phyloP scores from a whole-genome alignment of 768 basidiomycete species.

The Podaxis rugospora region DNA sequence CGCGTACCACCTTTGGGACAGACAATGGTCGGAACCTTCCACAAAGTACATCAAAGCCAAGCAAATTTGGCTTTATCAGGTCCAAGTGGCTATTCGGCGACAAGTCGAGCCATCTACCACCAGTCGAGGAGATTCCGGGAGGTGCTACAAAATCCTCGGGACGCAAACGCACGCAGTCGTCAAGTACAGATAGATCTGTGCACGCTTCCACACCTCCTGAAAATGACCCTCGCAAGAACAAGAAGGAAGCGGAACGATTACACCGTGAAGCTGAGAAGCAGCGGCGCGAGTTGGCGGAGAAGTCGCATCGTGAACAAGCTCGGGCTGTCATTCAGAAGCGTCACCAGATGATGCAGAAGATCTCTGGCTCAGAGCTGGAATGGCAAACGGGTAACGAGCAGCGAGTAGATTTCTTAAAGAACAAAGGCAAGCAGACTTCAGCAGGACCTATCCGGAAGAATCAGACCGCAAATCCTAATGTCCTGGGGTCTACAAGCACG shows the following conservation, averaged over 20 bases:
- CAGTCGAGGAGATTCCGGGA: conserved; percentile 65
- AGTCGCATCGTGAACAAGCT: conserved; percentile 80
- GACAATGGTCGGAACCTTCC: conserved; percentile 33
- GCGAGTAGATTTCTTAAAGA: conserved; percentile 36
- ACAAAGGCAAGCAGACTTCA: conserved; percentile 50
- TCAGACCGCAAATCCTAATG: conserved; percentile 29
- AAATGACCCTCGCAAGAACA: conserved; percentile 50
- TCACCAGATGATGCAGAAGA: conserved; percentile 65
- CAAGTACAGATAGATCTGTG: conserved; percentile 69
- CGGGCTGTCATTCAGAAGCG: conserved; percentile 92
- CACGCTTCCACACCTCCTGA: conserved; percentile 48
- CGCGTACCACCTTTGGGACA: conserved; percentile 35
- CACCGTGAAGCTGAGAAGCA: conserved; percentile 82
- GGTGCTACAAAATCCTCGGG: conserved; percentile 34
- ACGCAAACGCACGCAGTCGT: conserved; percentile 79
- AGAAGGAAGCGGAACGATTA: conserved; percentile 78
- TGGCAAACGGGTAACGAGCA: conserved; percentile 52
- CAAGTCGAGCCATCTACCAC: conserved; percentile 64
- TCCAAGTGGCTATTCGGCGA: conserved; percentile 80
- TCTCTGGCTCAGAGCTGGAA: conserved; percentile 51
- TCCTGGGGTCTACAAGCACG: conserved; percentile 27
- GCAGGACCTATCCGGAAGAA: conserved; percentile 61
- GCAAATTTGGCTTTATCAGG: conserved; percentile 60
- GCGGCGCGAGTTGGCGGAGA: conserved; percentile 70
- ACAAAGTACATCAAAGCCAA: conserved; percentile 40